Conservation (phyloP, 768 basidiomycete species). For the Rhodotorula taiwanensis region DNA sequence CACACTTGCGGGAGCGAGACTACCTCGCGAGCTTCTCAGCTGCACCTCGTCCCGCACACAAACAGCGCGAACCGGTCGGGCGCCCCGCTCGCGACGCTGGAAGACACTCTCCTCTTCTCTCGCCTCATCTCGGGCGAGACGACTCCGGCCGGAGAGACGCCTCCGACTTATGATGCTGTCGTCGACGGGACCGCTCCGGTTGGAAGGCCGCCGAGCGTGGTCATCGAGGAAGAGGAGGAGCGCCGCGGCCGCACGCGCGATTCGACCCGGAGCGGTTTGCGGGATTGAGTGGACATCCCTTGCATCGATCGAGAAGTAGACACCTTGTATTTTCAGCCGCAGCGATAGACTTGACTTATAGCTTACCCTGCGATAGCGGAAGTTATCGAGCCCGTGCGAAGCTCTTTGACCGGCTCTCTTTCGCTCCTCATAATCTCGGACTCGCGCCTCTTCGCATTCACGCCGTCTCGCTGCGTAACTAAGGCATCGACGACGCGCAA, state of each 20-base stretch:
- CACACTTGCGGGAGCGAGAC: slow-evolving; percentile 1
- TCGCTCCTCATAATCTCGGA: too few relatives aligned
- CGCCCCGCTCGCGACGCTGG: slow-evolving; percentile 40
- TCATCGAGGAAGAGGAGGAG: slow-evolving; percentile 4
- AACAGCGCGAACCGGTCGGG: not conserved
- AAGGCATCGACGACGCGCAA: too few relatives aligned
- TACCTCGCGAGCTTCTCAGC: not conserved
- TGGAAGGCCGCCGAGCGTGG: not conserved
- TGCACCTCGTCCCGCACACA: slow-evolving; percentile 13
- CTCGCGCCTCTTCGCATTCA: too few relatives aligned
- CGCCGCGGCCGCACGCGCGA: slow-evolving; percentile 12
- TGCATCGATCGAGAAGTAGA: too few relatives aligned
- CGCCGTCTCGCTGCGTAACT: too few relatives aligned
- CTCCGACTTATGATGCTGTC: slow-evolving; percentile 61
- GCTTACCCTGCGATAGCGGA: too few relatives aligned
- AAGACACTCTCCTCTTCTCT: slow-evolving; percentile 58
- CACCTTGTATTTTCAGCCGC: too few relatives aligned
- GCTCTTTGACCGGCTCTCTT: too few relatives aligned
- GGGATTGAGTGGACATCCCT: not conserved
- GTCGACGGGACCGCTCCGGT: slow-evolving; percentile 4
- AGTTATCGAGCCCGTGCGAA: too few relatives aligned
- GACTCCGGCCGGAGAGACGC: slow-evolving; percentile 71
- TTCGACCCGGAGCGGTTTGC: not conserved
- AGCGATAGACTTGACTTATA: too few relatives aligned
- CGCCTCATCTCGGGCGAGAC: slow-evolving; percentile 74